Base-by-base conservation (phyloP, 1,284 basidiomycete species). In the Puccinia coronata region DNA sequence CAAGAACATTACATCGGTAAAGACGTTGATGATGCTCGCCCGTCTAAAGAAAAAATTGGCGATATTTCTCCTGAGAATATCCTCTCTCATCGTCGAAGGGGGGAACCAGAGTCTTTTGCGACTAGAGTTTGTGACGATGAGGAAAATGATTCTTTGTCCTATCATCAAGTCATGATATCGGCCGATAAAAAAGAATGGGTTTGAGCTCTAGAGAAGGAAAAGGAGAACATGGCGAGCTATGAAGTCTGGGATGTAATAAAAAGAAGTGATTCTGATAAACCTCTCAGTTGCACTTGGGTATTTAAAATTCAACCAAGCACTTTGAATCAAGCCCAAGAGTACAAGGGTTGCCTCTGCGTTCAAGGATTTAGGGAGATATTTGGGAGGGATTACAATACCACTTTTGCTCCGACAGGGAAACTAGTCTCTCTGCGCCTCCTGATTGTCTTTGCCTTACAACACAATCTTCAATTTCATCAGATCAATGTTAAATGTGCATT, bases 231-330 rank as follows among this genome's bases (percentile, higher is more conserved):
- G 70, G 47, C 2, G 3, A 34, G 14, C 31, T 39, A 51, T 34
- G 9, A 72, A 18, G 70, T 72, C 23, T 72, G 70, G 70, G 49
- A 53, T 72, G 70, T 49, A 2, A 39, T 72, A 23, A 31, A 72
- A 1, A 53, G 12, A 51, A 4, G 1, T 8, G 2, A 28, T 12
- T 11, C 16, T 12, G 14, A 51, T 31, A 72, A 72, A n/a, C 28
- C 31, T 8, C 25, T 72, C 31, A 36, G 28, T 28, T 51, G 47
- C 31, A 72, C 70, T 18, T 72, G 70, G 43, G 70, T 72, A 2
- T 53, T 72, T n/a, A 67, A 72, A n/a, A 53, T 51, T 23, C 31
- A 72, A 34, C n/a, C 25, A 2, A 18, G 31, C 28, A 8, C 47
- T 8, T 53, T 20, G 11, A 72, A 72, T 39, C 20, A 41, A 69